Percentiles rank a stretch among this genome's conserved stretches.
Conservation (phyloP, 441 rosid species). For the Gossypium aridum region DNA sequence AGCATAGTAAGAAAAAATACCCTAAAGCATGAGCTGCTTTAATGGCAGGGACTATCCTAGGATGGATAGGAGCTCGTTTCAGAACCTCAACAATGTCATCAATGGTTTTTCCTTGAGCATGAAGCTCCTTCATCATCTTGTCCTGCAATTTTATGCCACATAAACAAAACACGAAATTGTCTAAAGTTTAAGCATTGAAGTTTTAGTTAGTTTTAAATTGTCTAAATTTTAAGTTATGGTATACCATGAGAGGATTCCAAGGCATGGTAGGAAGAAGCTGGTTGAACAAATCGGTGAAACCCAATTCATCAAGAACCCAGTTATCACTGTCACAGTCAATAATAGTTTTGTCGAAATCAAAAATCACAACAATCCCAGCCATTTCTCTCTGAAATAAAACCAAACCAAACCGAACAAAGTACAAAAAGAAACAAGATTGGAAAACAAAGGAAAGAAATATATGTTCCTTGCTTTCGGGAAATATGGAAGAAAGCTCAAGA, state of each 20-base stretch:
- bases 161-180: background rate
- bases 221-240: background rate
- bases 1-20: slow-evolving; percentile 14
- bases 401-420: background rate
- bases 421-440: background rate
- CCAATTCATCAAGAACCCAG: slow-evolving; percentile 63
- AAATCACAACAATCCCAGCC: slow-evolving; percentile 42
- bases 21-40: slow-evolving; percentile 46
- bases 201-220: background rate
- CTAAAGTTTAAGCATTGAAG: background rate
- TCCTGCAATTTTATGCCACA: slow-evolving; percentile 27
- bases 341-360: slow-evolving; percentile 76
- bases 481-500: background rate
- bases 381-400: background rate
- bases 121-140: slow-evolving; percentile 48
- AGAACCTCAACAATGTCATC: slow-evolving; percentile 38
- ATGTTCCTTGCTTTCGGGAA: background rate
- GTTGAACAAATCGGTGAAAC: slow-evolving; percentile 53
- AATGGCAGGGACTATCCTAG: slow-evolving; percentile 27
- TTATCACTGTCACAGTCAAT: slow-evolving; percentile 72
- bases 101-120: slow-evolving; percentile 35
- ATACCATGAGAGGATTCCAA: slow-evolving; percentile 71
- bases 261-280: slow-evolving; percentile 76
- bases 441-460: background rate
- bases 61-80: slow-evolving; percentile 30